Evolutionary conservation across 2,329 filamentous ascomycete genomes (phyloP), one percentile per base, ranked within the genome.

Genomic region (Geosmithia flava): DNA sequence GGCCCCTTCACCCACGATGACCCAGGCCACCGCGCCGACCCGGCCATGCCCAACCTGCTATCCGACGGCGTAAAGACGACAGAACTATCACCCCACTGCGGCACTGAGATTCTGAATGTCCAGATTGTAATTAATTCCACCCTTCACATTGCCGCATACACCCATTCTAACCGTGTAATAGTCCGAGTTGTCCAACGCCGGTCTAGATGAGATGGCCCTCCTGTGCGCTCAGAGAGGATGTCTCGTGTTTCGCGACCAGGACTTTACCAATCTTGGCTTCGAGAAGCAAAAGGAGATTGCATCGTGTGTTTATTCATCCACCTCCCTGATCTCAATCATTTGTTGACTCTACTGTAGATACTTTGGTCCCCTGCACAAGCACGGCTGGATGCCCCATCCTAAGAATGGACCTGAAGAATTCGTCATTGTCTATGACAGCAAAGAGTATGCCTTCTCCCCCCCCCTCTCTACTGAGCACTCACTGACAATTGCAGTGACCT

Each of bases 331-430:
- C n/a, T n/a, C n/a, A n/a, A n/a, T n/a, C n/a, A n/a, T n/a, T n/a
- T n/a, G n/a, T n/a, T n/a, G n/a, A n/a, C n/a, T n/a, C n/a, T n/a
- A n/a, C n/a, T n/a, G n/a, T n/a, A 71, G 75, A 47, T 87, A 87
- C 64, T 88, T 85, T 56, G 84, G 84, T 39, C 76, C 82, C 20
- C 80, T 82, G 54, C 84, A 88, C 64, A 84, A 87, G 49, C 84
- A 87, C 56, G 83, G 82, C 16, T 83, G 81, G 5, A 41, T 64
- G 1, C 42, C 52, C 7, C 53, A 58, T 39, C 57, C 56, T 3
- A 49, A 48, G 3, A 50, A 48, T n/a, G 52, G 53, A n/a, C 50
- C 48, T 5, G 33, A 49, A 11, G 54, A 56, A 44, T 54, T 55
- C 46, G 54, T 56, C 52, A 52, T 58, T 45, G 55, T 42, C 39